Evolutionary conservation across 805 yeast genomes (phyloP).

Genomic region (Candida ulmi): DNA sequence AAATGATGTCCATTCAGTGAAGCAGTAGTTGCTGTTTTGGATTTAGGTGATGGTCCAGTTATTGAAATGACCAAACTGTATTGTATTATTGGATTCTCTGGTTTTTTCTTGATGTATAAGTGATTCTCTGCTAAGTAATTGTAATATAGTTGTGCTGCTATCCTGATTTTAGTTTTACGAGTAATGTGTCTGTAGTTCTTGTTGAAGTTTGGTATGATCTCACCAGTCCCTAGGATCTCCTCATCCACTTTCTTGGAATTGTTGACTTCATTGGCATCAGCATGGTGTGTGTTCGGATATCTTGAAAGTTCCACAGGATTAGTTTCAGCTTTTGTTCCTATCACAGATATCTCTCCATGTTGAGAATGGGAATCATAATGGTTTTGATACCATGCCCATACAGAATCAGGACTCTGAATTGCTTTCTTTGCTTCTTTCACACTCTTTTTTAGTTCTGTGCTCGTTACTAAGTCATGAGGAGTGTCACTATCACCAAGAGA

Average conservation of each 20-base stretch:
- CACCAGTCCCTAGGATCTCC: neutral
- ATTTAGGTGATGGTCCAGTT: constrained; percentile 24
- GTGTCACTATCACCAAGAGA: constrained; percentile 6
- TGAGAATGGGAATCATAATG: constrained; percentile 2
- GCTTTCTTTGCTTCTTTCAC: constrained; percentile 16
- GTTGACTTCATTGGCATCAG: neutral
- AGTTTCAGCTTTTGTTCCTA: constrained; percentile 18
- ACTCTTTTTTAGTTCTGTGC: constrained; percentile 14
- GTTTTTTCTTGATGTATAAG: constrained; percentile 26
- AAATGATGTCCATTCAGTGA: constrained; percentile 13
- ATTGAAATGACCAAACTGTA: constrained; percentile 27
- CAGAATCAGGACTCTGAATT: constrained; percentile 11
- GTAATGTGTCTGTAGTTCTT: constrained; percentile 26
- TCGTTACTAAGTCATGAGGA: constrained; percentile 8
- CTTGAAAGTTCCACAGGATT: constrained; percentile 14
- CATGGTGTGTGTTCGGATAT: constrained; percentile 17
- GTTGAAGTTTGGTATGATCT: constrained; percentile 18
- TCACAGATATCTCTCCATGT: constrained; percentile 17
- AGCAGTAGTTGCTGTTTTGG: constrained; percentile 1
- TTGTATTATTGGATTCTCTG: constrained; percentile 15
- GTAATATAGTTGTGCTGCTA: constrained; percentile 31
- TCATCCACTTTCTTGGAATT: neutral
- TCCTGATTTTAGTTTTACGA: constrained; percentile 27
- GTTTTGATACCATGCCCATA: constrained; percentile 23
- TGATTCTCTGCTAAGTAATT: constrained; percentile 31